Conservation (phyloP, 83 land plant genomes). For the Larix sibirica region DNA sequence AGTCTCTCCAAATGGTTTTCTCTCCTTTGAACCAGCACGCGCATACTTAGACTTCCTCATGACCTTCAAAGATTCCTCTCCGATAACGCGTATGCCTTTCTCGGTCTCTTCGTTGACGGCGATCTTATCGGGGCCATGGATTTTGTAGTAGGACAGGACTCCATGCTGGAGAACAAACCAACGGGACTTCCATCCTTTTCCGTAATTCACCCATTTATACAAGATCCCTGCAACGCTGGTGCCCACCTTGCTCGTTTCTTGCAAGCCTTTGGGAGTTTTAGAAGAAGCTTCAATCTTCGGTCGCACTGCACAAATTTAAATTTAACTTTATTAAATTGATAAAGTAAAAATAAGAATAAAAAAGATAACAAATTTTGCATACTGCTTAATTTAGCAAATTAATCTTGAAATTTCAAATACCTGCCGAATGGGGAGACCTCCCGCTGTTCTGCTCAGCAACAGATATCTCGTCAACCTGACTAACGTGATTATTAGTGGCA, state of each 20-base stretch:
- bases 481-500: background rate
- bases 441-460: constrained; percentile 10
- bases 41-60: constrained; percentile 26
- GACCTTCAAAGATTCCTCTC: constrained; percentile 40
- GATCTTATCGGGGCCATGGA: constrained; percentile 56
- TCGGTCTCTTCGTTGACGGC: constrained; percentile 33
- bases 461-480: constrained; percentile 2
- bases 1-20: constrained; percentile 37
- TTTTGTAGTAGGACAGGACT: constrained; percentile 58
- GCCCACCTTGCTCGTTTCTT: constrained; percentile 2
- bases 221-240: constrained; percentile 43
- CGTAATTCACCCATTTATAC: constrained; percentile 60
- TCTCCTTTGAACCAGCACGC: constrained; percentile 10
- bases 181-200: constrained; percentile 62
- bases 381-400: background rate
- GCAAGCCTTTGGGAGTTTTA: constrained; percentile 6
- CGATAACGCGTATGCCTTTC: constrained; percentile 45
- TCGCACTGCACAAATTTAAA: background rate
- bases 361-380: background rate
- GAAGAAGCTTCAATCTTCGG: constrained; percentile 16
- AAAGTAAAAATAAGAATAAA: no score
- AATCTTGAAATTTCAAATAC: background rate
- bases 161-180: constrained; percentile 56
- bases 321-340: no score
- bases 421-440: constrained; percentile 16